Base-by-base conservation (phyloP, 805 yeast genomes). In the Kodamaea fukazawae region DNA sequence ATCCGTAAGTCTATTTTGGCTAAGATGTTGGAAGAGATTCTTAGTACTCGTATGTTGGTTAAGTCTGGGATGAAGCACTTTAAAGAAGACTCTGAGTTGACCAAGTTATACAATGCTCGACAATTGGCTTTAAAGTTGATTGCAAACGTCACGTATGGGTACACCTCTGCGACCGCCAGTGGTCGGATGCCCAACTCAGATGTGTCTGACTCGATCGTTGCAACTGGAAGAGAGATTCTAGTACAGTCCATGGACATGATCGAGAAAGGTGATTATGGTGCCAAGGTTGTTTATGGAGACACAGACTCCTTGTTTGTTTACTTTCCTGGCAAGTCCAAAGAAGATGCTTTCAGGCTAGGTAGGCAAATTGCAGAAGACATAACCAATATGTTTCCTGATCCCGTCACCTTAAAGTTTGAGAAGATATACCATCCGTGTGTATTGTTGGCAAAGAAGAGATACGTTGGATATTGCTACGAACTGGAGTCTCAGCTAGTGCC, bases 101-200 rank as follows among this genome's bases (percentile, higher is more conserved):
- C 68, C 23, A 75, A 76, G 40, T 61, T 85, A 3, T 76, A 84
- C 54, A 77, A 86, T 52, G 83, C 85, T 42, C 70, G 91, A 40
- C 99, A 93, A 50, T 58, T 86, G 29, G 98, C 96, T 0, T 65
- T 93, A 46, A 93, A 93, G 55, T 66, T 91, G 34, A 81, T 89
- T 31, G 97, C 99, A 1, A 90, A 89, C 59, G 99, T 93, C 7
- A 91, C 96, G 0, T 93, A 93, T 63, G 99, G 99, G 0, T 93
- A 93, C 55, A 75, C 97, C 0, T 84, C 96, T 1, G 99, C 99
- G 0, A 79, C 96, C 0, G 93, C 84, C 55, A 87, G 96, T 7
- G 99, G 99, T 0, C 68, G 99, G 46, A 93, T 93, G 99, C 98
- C 99, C 0, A 86, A 93, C 51, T 81, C 96, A 0, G 98, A 90